Conservation (phyloP, 2,329 filamentous ascomycete species). For the Scytalidium lignicola region DNA sequence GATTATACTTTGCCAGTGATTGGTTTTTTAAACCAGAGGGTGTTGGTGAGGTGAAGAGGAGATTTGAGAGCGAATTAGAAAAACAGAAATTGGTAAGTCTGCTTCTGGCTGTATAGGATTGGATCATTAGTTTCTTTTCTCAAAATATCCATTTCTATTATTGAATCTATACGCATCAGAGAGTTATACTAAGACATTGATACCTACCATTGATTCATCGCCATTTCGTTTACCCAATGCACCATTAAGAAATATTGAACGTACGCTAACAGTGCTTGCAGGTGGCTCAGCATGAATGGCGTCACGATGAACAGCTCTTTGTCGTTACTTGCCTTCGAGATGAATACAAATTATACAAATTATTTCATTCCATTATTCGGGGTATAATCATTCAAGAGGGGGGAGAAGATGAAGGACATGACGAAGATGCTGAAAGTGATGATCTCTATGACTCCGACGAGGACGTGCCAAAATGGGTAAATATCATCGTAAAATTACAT, state of each 20-base stretch:
- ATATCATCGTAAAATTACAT: neutral
- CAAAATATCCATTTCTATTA: neutral
- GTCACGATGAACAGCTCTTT: conserved; percentile 1
- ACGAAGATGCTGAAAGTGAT: conserved; percentile 6
- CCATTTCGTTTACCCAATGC: neutral
- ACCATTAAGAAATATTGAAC: neutral
- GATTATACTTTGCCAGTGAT: neutral
- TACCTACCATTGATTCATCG: too few species aligned
- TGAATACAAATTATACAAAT: neutral
- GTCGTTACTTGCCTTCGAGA: conserved; percentile 2
- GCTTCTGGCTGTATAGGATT: neutral
- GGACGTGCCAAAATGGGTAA: conserved; percentile 3
- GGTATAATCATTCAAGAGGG: neutral
- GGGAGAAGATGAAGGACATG: conserved; percentile 3
- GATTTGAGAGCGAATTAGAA: conserved; percentile 10
- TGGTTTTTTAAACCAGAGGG: conserved; percentile 16
- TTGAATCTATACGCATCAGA: neutral
- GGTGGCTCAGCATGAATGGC: conserved; percentile 2
- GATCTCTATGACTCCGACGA: conserved; percentile 3
- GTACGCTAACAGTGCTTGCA: neutral
- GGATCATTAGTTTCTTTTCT: neutral
- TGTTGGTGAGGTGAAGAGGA: conserved; percentile 12
- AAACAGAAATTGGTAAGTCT: conserved; percentile 8
- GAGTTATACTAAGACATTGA: too few species aligned
- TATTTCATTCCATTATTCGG: neutral